A percentile compares a stretch with the other conserved stretches of the same genome.
Conservation (phyloP, 495 filamentous ascomycete genomes). For the Penicillium fimorum region DNA sequence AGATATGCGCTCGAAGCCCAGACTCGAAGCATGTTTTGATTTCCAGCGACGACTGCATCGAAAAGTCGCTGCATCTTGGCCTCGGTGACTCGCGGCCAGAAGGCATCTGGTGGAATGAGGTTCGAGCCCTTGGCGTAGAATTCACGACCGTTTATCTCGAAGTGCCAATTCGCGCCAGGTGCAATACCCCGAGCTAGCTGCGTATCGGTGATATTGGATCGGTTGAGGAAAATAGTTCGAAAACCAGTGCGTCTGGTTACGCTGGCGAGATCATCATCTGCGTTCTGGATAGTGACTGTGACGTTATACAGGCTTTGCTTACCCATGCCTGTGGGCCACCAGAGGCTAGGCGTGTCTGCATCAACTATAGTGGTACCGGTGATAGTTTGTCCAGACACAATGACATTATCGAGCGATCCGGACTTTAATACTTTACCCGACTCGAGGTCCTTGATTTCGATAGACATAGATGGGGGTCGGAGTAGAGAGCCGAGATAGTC, state of each 20-base stretch:
- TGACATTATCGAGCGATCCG: conserved; percentile 44
- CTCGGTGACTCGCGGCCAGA: conserved; percentile 63
- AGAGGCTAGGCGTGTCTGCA: conserved; percentile 50
- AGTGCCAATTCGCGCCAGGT: conserved; percentile 67
- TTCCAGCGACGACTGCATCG: conserved; percentile 53
- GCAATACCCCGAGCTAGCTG: conserved; percentile 58
- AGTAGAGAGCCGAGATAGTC: conserved; percentile 59
- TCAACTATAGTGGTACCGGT: conserved; percentile 50
- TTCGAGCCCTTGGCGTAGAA: conserved; percentile 70
- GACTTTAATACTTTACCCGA: conserved; percentile 47
- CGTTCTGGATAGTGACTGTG: conserved; percentile 48
- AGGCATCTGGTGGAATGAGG: conserved; percentile 64
- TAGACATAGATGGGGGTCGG: conserved; percentile 43
- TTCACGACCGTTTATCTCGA: conserved; percentile 65
- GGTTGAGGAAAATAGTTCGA: conserved; percentile 66
- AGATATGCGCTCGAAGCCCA: conserved; percentile 65
- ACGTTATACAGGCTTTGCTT: conserved; percentile 59
- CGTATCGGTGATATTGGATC: conserved; percentile 55
- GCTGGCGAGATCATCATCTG: conserved; percentile 33
- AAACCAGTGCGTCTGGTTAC: conserved; percentile 62
- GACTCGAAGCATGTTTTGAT: conserved; percentile 70
- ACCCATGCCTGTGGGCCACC: conserved; percentile 64
- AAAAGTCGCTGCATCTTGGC: conserved; percentile 55
- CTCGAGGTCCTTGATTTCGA: conserved; percentile 51
- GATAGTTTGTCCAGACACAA: conserved; percentile 45